Conservation (phyloP, 208 protist species). For the Balamuthia mandrillaris region DNA sequence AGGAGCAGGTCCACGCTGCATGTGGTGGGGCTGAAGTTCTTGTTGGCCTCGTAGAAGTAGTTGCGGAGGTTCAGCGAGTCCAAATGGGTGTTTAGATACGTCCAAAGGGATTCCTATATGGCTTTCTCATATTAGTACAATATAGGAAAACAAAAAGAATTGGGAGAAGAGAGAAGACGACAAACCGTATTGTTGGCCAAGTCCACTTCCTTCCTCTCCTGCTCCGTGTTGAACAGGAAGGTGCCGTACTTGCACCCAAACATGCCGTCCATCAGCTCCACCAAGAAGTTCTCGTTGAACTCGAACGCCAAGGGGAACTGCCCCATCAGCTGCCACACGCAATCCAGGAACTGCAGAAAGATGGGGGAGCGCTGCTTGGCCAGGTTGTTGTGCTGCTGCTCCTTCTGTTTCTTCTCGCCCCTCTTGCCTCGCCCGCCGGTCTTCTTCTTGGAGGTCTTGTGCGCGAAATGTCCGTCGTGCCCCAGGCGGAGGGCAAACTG, state of each 20-base stretch:
- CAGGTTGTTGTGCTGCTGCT: too few relatives aligned
- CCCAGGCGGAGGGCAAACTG: slow-evolving; percentile 86
- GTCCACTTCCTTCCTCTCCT: not conserved
- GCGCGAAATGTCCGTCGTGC: slow-evolving; percentile 5
- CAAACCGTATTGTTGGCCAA: not conserved
- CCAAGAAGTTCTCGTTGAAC: slow-evolving; percentile 35
- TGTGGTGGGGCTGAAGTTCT: not conserved
- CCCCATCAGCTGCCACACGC: slow-evolving; percentile 75
- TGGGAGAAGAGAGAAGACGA: not conserved
- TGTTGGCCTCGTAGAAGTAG: not conserved
- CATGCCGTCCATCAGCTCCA: slow-evolving; percentile 16
- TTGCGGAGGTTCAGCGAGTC: not conserved
- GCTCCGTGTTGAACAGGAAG: slow-evolving; percentile 40
- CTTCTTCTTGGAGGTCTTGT: not conserved
- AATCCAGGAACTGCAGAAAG: slow-evolving; percentile 91
- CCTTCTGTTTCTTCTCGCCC: too few relatives aligned
- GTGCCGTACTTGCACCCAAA: slow-evolving; percentile 42
- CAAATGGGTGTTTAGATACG: not conserved
- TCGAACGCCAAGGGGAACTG: slow-evolving; percentile 22
- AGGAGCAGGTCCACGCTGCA: not conserved
- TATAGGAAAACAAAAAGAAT: not conserved
- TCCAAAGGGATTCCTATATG: not conserved
- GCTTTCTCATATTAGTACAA: not conserved
- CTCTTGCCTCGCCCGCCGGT: not conserved
- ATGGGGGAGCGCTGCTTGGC: slow-evolving; percentile 80